A percentile compares a stretch with the other conserved stretches of the same genome.
Conservation (phyloP, 202 grass and related monocot genomes). For the Cymbopogon flexuosus region DNA sequence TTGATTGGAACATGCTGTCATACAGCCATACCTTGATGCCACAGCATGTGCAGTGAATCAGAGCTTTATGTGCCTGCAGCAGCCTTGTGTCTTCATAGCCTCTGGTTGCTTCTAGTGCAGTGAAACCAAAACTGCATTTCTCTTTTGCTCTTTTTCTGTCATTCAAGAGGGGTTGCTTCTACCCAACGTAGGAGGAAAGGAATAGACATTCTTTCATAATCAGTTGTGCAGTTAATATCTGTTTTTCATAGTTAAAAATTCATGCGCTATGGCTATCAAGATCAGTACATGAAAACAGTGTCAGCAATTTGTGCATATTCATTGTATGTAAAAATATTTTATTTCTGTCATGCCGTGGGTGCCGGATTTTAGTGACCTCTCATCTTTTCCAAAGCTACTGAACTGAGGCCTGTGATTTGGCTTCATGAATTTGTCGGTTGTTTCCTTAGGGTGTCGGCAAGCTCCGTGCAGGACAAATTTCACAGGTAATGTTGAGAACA, state of each 20-base stretch:
- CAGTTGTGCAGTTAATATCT: neutral
- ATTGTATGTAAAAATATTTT: neutral
- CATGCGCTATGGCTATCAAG: neutral
- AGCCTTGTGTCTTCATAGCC: neutral
- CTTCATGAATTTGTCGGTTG: neutral
- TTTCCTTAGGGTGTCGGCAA: conserved; percentile 23
- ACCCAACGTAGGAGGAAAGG: neutral
- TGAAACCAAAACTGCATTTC: neutral
- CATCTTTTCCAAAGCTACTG: neutral
- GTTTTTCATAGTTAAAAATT: too few species aligned
- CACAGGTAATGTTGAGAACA: neutral
- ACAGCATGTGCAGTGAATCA: conserved; percentile 26
- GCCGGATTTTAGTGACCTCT: neutral
- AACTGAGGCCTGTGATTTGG: neutral
- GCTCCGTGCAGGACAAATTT: neutral
- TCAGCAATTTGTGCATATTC: neutral
- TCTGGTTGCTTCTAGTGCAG: conserved; percentile 33
- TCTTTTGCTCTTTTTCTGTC: neutral
- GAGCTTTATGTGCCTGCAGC: conserved; percentile 3
- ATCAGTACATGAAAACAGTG: neutral
- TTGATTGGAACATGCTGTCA: conserved; percentile 30
- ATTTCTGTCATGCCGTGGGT: neutral
- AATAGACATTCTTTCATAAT: neutral
- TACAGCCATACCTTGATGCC: neutral
- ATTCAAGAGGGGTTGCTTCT: neutral